phyloP scores from a whole-genome alignment of 2,329 filamentous ascomycete genomes.

The Ilyonectria destructans region DNA sequence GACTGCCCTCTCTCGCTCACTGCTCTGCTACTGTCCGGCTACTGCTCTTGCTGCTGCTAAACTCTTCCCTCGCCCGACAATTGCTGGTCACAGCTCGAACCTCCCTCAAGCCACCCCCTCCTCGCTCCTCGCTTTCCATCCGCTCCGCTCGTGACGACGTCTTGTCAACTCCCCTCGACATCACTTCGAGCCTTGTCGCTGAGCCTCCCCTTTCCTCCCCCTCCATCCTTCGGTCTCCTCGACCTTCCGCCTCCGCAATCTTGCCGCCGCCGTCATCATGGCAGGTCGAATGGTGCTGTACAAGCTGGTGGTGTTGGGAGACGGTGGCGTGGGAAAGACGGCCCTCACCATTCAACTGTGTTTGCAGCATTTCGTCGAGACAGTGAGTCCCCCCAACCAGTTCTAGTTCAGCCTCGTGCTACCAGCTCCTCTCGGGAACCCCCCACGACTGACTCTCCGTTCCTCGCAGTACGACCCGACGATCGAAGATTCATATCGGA shows the following conservation, averaged over 20 bases:
- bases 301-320: constrained; percentile 95
- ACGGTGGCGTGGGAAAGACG: constrained; percentile 95
- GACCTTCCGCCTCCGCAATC: constrained; percentile 25
- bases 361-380: constrained; percentile 98
- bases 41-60: constrained; percentile 32
- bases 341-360: constrained; percentile 97
- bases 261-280: constrained; percentile 68
- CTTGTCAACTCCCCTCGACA: constrained; percentile 36
- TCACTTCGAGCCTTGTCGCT: constrained; percentile 40
- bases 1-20: constrained; percentile 25
- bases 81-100: constrained; percentile 46
- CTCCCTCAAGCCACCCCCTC: constrained; percentile 52
- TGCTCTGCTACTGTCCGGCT: constrained; percentile 34
- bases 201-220: constrained; percentile 36
- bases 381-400: constrained; percentile 66
- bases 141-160: constrained; percentile 45
- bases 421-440: constrained; percentile 22
- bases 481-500: constrained; percentile 90
- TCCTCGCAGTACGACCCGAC: constrained; percentile 82
- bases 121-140: constrained; percentile 46
- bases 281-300: constrained; percentile 96
- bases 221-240: constrained; percentile 37
- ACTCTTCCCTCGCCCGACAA: constrained; percentile 35
- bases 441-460: constrained; percentile 34
- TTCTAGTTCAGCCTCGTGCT: constrained; percentile 15